A percentile compares a stretch with the other conserved stretches of the same genome.
These are phyloP conservation scores for Rehmannia glutinosa DNA, from an alignment of 257 asterid species.

Conservation along the genomic window DNA sequence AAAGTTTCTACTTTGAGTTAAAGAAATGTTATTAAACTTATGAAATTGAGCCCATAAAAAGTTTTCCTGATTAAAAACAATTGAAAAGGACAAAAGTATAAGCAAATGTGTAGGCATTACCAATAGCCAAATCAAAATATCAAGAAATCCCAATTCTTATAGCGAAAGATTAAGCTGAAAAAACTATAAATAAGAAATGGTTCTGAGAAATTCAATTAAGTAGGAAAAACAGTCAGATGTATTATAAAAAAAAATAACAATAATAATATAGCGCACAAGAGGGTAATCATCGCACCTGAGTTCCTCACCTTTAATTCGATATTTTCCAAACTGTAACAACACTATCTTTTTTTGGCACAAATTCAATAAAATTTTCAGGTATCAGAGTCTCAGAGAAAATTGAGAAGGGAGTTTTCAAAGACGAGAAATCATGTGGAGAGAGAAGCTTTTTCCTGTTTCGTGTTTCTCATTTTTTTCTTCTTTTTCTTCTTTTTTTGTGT, in stretches of 20 bases:
- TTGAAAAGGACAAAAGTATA: background rate
- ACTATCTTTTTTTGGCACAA: background rate
- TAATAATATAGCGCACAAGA: background rate
- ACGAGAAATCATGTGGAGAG: background rate
- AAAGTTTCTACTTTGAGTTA: background rate
- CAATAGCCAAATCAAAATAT: constrained; percentile 13
- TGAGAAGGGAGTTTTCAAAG: background rate
- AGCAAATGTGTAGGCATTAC: constrained; percentile 3
- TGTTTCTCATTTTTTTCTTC: no score
- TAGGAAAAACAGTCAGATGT: background rate
- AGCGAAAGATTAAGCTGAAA: background rate
- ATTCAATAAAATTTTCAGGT: background rate
- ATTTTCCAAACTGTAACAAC: background rate
- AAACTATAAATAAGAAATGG: background rate
- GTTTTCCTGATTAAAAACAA: background rate
- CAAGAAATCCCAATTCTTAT: background rate
- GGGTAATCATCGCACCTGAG: constrained; percentile 18
- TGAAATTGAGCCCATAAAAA: background rate
- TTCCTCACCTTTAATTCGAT: constrained; percentile 8
- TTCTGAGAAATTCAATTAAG: constrained; percentile 2
- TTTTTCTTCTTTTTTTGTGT: background rate
- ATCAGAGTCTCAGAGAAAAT: constrained; percentile 16
- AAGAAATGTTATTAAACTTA: background rate
- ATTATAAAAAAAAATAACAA: background rate
- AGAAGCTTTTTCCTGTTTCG: background rate